Percentiles rank a stretch among this genome's conserved stretches.
Conservation (phyloP, 1,139 yeast genomes). For the Kluyveromyces marxianus region DNA sequence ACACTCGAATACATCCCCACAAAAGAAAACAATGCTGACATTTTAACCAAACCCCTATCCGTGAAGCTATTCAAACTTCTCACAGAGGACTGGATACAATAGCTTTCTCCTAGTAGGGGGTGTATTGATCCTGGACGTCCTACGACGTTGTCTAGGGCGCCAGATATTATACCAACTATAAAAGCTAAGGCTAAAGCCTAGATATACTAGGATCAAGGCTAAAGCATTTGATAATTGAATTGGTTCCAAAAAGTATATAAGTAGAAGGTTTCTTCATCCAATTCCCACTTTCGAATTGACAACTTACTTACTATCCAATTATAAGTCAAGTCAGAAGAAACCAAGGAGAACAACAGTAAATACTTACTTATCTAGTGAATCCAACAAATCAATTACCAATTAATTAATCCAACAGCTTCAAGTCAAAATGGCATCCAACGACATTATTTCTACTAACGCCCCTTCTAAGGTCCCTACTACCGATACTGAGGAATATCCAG, state of each 20-base stretch:
- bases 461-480: too few species aligned
- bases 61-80: constrained; percentile 3
- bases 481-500: too few species aligned
- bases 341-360: too few species aligned
- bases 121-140: neutral
- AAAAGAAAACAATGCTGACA: constrained; percentile 8
- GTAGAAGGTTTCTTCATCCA: too few species aligned
- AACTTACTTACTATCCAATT: too few species aligned
- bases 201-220: neutral
- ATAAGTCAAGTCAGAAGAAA: too few species aligned
- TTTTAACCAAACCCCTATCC: constrained; percentile 10
- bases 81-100: constrained; percentile 4
- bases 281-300: too few species aligned
- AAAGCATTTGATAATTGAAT: neutral
- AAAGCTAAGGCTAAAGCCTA: neutral
- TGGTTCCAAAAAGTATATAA: neutral
- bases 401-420: too few species aligned
- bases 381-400: too few species aligned
- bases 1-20: constrained; percentile 8
- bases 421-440: too few species aligned
- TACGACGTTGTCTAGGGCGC: neutral
- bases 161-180: neutral
- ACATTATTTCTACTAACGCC: too few species aligned
- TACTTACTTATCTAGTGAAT: too few species aligned
- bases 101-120: constrained; percentile 3